Percentiles rank a stretch among this genome's conserved stretches.
Conservation (phyloP, 208 protist genomes). For the Leptomonas pyrrhocoris region DNA sequence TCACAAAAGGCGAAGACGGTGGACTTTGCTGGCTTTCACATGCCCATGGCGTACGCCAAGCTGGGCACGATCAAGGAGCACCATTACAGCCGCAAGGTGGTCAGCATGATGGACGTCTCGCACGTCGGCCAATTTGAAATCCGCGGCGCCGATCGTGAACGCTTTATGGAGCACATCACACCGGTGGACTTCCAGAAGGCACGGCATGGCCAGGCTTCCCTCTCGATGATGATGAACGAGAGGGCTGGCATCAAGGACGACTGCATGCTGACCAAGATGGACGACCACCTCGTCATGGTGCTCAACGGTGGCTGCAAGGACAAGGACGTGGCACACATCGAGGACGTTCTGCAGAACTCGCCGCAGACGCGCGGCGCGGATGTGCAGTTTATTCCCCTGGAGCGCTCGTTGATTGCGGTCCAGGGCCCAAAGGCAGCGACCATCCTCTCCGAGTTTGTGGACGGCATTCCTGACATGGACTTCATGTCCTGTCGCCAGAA, state of each 20-base stretch:
- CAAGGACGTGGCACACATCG: conserved; percentile 93
- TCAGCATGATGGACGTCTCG: conserved; percentile 97
- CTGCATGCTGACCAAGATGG: conserved; percentile 92
- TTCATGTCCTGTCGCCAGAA: conserved; percentile 88
- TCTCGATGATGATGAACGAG: conserved; percentile 95
- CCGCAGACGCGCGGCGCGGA: conserved; percentile 74
- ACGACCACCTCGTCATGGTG: conserved; percentile 93
- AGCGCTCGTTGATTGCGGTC: conserved; percentile 89
- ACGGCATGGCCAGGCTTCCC: conserved; percentile 37
- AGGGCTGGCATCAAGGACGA: conserved; percentile 96
- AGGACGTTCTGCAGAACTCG: conserved; percentile 26
- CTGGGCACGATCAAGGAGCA: conserved; percentile 90
- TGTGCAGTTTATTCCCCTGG: conserved; percentile 80
- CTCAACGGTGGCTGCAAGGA: conserved; percentile 97
- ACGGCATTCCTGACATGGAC: conserved; percentile 37
- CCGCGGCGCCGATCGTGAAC: conserved; percentile 88
- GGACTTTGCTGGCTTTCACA: conserved; percentile 95
- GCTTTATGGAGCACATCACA: conserved; percentile 94
- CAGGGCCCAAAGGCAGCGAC: conserved; percentile 90
- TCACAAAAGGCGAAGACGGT: conserved; percentile 94
- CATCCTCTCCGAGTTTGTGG: conserved; percentile 52
- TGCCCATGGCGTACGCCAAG: conserved; percentile 95
- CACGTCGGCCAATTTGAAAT: conserved; percentile 96
- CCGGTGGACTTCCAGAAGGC: conserved; percentile 81
- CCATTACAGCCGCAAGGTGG: conserved; percentile 81